Evolutionary conservation across 2,329 filamentous ascomycete genomes (phyloP).

Genomic region (Diaporthe helianthi): DNA sequence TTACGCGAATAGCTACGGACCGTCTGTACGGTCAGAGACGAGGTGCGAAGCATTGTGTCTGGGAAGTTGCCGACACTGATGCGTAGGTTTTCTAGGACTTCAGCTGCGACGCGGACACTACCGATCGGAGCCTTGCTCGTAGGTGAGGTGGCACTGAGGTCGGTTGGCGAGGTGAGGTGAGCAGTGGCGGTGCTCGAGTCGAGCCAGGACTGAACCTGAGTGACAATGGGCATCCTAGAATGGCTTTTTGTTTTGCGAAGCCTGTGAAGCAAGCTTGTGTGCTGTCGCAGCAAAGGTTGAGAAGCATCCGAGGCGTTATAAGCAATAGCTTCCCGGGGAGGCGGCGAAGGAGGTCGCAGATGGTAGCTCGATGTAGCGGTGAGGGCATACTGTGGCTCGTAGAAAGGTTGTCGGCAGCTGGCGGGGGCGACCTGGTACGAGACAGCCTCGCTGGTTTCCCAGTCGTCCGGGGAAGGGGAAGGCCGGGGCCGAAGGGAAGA

Average conservation of each 20-base stretch:
- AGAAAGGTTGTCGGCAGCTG: slow-evolving; percentile 6
- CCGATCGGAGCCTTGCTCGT: slow-evolving; percentile 32
- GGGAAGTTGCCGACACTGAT: slow-evolving; percentile 64
- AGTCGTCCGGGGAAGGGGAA: not conserved
- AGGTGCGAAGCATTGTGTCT: slow-evolving; percentile 64
- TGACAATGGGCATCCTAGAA: slow-evolving; percentile 27
- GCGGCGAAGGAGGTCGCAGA: slow-evolving; percentile 24
- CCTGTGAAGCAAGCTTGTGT: slow-evolving; percentile 10
- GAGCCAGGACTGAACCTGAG: slow-evolving; percentile 34
- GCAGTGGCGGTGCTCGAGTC: slow-evolving; percentile 27
- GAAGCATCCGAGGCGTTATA: not conserved
- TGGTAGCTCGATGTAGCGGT: slow-evolving; percentile 6
- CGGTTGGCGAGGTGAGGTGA: not conserved
- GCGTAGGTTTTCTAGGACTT: slow-evolving; percentile 61
- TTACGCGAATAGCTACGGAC: slow-evolving; percentile 64
- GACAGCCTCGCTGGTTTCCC: slow-evolving; percentile 16
- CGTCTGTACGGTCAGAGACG: slow-evolving; percentile 62
- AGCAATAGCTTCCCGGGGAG: not conserved
- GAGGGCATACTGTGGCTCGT: slow-evolving; percentile 8
- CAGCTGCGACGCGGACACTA: slow-evolving; percentile 58
- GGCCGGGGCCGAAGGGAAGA: not conserved
- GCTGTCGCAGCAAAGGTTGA: slow-evolving; percentile 2
- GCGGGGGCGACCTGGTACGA: not conserved
- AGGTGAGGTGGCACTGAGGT: not conserved
- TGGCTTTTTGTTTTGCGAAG: slow-evolving; percentile 28